These are phyloP conservation scores for Gossypium thurberi DNA, from an alignment of 345 rosid species.

Conservation along the genomic window DNA sequence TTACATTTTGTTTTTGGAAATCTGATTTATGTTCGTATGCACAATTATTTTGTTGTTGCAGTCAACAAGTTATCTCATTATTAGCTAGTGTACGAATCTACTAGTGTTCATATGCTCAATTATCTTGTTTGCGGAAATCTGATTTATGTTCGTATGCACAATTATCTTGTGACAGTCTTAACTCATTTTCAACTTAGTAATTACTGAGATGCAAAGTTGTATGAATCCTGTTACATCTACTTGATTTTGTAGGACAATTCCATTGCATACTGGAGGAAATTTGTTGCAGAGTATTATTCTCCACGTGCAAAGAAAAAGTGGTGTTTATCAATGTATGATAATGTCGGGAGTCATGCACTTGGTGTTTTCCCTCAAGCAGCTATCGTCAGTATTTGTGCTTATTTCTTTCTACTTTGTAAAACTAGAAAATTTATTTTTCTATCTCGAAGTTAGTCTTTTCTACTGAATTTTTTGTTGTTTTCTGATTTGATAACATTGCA, in stretches of 20 bases:
- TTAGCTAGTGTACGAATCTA: not conserved
- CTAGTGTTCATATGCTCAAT: not conserved
- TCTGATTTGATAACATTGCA: not conserved
- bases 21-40: not conserved
- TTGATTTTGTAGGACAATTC: constrained; percentile 61
- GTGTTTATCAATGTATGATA: constrained; percentile 88
- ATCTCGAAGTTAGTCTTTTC: not conserved
- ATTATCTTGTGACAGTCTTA: not conserved
- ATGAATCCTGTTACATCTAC: constrained; percentile 10
- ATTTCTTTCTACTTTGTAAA: not conserved
- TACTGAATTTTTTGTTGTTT: not conserved
- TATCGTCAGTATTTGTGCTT: constrained; percentile 52
- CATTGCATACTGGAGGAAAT: constrained; percentile 92
- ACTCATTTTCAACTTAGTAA: constrained; percentile 4
- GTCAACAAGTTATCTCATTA: constrained; percentile 1
- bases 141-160: not conserved
- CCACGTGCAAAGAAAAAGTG: constrained; percentile 97
- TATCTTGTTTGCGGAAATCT: not conserved
- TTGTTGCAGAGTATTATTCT: constrained; percentile 86
- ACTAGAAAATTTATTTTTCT: not conserved
- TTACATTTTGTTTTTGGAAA: not conserved
- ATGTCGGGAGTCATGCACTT: constrained; percentile 84
- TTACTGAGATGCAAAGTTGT: not conserved
- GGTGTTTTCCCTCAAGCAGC: constrained; percentile 97
- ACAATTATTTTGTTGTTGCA: not conserved